Base-by-base conservation (phyloP, 1,139 yeast species). In the Candida sojae region DNA sequence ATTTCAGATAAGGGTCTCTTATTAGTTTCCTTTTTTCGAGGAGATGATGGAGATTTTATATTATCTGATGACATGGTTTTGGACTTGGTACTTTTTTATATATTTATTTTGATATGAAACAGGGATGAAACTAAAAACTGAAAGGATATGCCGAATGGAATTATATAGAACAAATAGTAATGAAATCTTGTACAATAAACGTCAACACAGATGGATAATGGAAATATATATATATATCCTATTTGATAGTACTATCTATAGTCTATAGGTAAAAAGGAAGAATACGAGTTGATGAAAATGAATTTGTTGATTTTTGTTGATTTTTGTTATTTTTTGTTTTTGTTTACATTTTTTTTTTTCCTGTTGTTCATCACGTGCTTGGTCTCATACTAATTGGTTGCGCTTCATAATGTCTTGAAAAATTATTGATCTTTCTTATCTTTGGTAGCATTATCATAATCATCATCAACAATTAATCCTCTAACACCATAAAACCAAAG, bases 1-100 rank as follows among this genome's bases (percentile, higher is more conserved):
- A 43, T 31, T 39, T 51, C 55, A 13, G 43, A 35, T 30, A 51
- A 44, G n/a, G 45, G 47, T 39, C 50, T 37, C 45, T 44, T 51
- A 10, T 42, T 43, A 11, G 30, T 39, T 29, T 12, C 10, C 10
- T 29, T 17, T 17, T 17, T 6, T 28, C n/a, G 23, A n/a, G 42
- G n/a, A 3, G 42, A 12, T 41, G 39, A 26, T 23, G 39, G 28
- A 3, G 39, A 36, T 11, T 36, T 36, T 36, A 36, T 36, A 36
- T 21, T 36, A 23, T 36, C 39, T 6, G 12, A 23, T 10, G 39
- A 28, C 39, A 36, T 36, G n/a, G 8, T 36, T 2, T 17, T 17
- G 21, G 2, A 17, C 21, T 17, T 17, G 21, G 21, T 17, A 17
- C 21, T 17, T n/a, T n/a, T n/a, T n/a, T n/a, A n/a, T n/a, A n/a